A percentile compares a stretch with the other conserved stretches of the same genome.
phyloP scores from a whole-genome alignment of 441 rosid genomes.

The Raphanus hybrid region DNA sequence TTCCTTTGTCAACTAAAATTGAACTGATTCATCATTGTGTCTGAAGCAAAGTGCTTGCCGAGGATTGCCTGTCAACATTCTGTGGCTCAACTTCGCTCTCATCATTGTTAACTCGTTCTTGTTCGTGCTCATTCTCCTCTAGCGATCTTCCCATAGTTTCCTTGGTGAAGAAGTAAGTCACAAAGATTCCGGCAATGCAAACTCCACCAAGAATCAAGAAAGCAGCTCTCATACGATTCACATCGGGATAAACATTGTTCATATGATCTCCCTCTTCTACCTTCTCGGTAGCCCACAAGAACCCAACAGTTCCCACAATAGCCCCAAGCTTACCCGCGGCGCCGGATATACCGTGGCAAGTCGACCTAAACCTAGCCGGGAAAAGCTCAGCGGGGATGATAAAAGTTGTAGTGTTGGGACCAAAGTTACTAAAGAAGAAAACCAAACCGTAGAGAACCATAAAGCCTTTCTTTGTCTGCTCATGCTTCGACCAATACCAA shows the following conservation, averaged over 20 bases:
- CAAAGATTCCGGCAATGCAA: constrained; percentile 54
- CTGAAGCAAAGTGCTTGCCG: constrained; percentile 28
- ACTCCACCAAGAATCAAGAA: constrained; percentile 55
- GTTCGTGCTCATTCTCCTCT: constrained; percentile 65
- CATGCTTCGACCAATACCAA: constrained; percentile 35
- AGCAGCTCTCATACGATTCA: constrained; percentile 45
- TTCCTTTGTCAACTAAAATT: constrained; percentile 5
- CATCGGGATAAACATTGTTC: neutral
- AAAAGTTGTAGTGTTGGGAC: constrained; percentile 78
- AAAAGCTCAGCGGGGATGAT: constrained; percentile 79
- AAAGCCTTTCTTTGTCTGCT: constrained; percentile 38
- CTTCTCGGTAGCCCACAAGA: constrained; percentile 49
- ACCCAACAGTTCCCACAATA: constrained; percentile 57
- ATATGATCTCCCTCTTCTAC: neutral
- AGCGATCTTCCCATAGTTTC: constrained; percentile 80
- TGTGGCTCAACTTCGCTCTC: constrained; percentile 24
- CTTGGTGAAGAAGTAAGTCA: constrained; percentile 55
- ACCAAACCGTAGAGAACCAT: constrained; percentile 53
- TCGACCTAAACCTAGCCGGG: constrained; percentile 74
- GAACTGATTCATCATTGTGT: constrained; percentile 8
- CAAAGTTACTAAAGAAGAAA: constrained; percentile 68
- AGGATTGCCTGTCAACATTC: constrained; percentile 26
- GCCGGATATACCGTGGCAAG: constrained; percentile 75
- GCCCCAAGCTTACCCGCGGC: constrained; percentile 77
- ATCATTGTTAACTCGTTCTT: constrained; percentile 1